Base-by-base conservation (phyloP, 2,329 filamentous ascomycete genomes). In the Xylaria sp. region DNA sequence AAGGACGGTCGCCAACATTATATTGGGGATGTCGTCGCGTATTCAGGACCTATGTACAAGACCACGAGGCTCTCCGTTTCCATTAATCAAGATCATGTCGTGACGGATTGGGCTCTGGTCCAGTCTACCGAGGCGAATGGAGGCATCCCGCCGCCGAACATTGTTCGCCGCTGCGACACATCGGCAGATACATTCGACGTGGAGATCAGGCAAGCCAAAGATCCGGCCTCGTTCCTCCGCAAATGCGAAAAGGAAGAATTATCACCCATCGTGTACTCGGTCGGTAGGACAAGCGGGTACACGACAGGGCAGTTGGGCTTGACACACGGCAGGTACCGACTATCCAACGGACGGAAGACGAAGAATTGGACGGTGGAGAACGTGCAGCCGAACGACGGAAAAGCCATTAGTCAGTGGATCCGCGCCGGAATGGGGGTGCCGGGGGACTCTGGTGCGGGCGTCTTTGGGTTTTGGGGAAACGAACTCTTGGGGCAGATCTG, bases 331-430 rank as follows among this genome's bases (percentile, higher is more conserved):
- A 82, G 80, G 0, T 75, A 77, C 5, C 82, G 79, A 58, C 46
- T 66, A 10, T n/a, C n/a, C 5, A 18, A 52, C 23, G 56, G 56
- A 9, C 20, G 13, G 2, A 78, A 80, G 5, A 84, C 82, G 8
- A 76, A 81, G n/a, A 82, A 84, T 71, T 84, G 82, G 82, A 82
- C 80, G 54, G 76, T 84, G 23, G 81, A 84, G 66, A 80, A 83
- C 64, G 77, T 79, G 1, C 69, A 75, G 0, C 75, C 72, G 23
- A 78, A 80, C 15, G 72, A 81, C 41, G 80, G 82, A 50, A 15
- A 23, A 1, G 41, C 41, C 1, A n/a, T 25, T 0, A 79, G 83
- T 8, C 75, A 73, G 12, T 84, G 82, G 82, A 83, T 84, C 60
- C 77, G 81, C 0, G 81, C 81, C 2, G 82, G 82, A 20, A 82